These are phyloP conservation scores for Rhizopogon sp. DNA, from an alignment of 768 basidiomycete species.

Conservation along the genomic window DNA sequence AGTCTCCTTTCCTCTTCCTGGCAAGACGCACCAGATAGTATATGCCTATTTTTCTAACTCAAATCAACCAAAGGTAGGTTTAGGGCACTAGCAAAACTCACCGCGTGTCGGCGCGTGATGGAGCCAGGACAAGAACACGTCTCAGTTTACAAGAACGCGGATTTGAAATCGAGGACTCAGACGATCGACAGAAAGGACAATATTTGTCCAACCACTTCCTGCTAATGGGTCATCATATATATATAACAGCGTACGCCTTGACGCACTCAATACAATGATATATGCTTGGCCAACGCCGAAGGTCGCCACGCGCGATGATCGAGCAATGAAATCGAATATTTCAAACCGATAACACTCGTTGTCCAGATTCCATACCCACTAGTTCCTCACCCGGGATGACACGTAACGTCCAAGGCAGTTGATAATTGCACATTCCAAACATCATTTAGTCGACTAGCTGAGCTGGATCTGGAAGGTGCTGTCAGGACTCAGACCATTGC, in stretches of 20 bases:
- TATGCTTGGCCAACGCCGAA: neutral
- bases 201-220: neutral
- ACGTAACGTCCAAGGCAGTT: too few relatives aligned
- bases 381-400: too few relatives aligned
- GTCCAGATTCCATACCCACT: too few relatives aligned
- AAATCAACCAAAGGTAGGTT: neutral
- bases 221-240: too few relatives aligned
- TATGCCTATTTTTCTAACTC: neutral
- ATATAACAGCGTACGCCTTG: neutral
- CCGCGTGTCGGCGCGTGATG: neutral
- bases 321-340: neutral
- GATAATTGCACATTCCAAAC: too few relatives aligned
- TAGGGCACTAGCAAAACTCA: neutral
- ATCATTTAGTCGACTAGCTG: too few relatives aligned
- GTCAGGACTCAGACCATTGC: too few relatives aligned
- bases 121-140: neutral
- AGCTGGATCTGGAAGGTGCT: too few relatives aligned
- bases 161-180: neutral
- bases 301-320: neutral
- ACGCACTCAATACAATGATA: too few relatives aligned
- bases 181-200: neutral
- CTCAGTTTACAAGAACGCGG: neutral
- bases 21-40: neutral
- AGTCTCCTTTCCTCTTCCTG: neutral
- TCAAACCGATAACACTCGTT: neutral